Conservation (phyloP, 495 filamentous ascomycete genomes). For the Glarea lozoyensis region DNA sequence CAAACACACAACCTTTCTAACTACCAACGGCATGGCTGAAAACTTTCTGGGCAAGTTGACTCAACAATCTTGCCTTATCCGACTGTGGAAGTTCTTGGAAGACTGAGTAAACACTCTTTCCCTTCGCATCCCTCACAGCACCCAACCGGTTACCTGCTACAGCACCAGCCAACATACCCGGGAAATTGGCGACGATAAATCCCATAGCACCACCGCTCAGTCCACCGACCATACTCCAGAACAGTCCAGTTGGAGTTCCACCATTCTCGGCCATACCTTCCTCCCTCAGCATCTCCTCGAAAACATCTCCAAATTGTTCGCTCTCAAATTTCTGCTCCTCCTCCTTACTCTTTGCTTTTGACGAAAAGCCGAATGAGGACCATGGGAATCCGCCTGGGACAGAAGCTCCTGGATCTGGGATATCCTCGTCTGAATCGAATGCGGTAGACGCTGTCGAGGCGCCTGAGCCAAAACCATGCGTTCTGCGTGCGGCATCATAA, state of each 20-base stretch:
- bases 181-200: conserved; percentile 89
- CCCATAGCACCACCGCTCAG: conserved; percentile 84
- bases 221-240: conserved; percentile 82
- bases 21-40: conserved; percentile 43
- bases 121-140: conserved; percentile 76
- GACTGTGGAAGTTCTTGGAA: background rate
- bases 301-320: conserved; percentile 81
- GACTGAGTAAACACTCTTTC: conserved; percentile 92
- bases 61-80: conserved; percentile 61
- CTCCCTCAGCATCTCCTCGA: conserved; percentile 97
- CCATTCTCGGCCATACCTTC: conserved; percentile 69
- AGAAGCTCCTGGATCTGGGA: conserved; percentile 29
- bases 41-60: conserved; percentile 64
- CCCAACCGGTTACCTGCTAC: conserved; percentile 89
- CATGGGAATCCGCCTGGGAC: conserved; percentile 46
- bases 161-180: conserved; percentile 80
- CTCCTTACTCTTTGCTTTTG: conserved; percentile 26
- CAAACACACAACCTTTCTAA: too few relatives aligned
- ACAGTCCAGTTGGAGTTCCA: conserved; percentile 53
- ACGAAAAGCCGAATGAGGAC: conserved; percentile 50
- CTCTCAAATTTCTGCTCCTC: conserved; percentile 47
- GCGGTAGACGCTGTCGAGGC: conserved; percentile 31
- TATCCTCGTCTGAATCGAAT: conserved; percentile 47
- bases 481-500: conserved; percentile 59
- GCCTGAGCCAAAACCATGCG: conserved; percentile 32